Evolutionary conservation across 768 basidiomycete genomes (phyloP), one percentile per base, ranked within the genome.

Genomic region (Termitomyces sp.): DNA sequence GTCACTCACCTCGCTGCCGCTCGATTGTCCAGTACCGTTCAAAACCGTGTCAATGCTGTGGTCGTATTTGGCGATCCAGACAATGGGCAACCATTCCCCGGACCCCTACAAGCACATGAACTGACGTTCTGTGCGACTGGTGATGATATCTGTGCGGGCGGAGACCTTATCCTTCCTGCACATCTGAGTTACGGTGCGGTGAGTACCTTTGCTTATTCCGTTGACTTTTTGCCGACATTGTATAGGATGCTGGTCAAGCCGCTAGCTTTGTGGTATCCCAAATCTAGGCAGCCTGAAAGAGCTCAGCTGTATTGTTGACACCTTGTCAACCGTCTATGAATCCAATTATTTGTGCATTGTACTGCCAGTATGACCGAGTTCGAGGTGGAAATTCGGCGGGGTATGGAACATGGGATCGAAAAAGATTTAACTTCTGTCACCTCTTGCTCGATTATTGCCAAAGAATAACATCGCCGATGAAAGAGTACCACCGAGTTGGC

Each of bases 1-100:
- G 66, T 76, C 1, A 69, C 70, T 4, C 75, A 75, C 50, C 66
- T 71, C 10, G 71, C 75, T 15, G 73, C 72, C 18, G 60, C 60
- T 9, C 53, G 62, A 53, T 66, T 76, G 27, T 71, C 74, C 3
- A 43, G 70, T 10, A 27, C 60, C 13, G 53, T 57, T 15, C 63
- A 57, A 22, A 45, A 39, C 49, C 63, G 64, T n/a, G 57, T 66
- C 56, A 57, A 53, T 27, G 64, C 61, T 27, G 63, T 40, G 16
- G 61, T 66, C 23, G 63, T 64, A 9, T 66, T 66, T 25, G 64
- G 64, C 18, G 64, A 66, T 54, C 64, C 63, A 4, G 61, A 66
- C 18, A 59, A 64, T 20, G 58, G 59, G 6, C 61, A 64, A 38
- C 53, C 58, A 7, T 63, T 64, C 52, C 61, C 64, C 10, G 56